Evolutionary conservation across 2,329 filamentous ascomycete species (phyloP).

Genomic region (Ophiosphaerella narmari): DNA sequence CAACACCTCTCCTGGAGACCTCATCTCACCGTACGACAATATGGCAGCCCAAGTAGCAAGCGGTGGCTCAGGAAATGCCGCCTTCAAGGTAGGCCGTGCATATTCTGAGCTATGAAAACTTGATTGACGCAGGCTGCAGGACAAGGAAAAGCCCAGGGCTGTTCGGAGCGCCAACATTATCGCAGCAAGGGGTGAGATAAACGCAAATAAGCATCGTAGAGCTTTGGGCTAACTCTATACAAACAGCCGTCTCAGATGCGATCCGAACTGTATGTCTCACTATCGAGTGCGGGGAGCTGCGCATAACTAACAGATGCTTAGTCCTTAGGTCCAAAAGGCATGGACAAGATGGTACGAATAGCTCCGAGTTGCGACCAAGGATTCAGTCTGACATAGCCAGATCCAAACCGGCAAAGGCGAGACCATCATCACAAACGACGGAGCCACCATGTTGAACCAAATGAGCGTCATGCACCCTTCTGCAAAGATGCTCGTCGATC

Average conservation of each 20-base stretch:
- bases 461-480: slow-evolving; percentile 99
- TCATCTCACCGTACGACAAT: slow-evolving; percentile 14
- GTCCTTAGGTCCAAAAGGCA: slow-evolving; percentile 92
- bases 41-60: slow-evolving; percentile 43
- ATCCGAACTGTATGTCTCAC: slow-evolving; percentile 73
- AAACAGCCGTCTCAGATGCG: slow-evolving; percentile 88
- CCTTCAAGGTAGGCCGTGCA: slow-evolving; percentile 63
- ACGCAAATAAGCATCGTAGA: slow-evolving; percentile 19
- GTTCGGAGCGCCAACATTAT: slow-evolving; percentile 97
- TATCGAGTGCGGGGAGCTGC: slow-evolving; percentile 22
- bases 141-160: slow-evolving; percentile 98
- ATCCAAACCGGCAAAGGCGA: slow-evolving; percentile 96
- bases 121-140: slow-evolving; percentile 54
- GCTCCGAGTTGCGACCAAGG: not conserved
- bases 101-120: slow-evolving; percentile 28
- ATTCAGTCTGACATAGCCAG: slow-evolving; percentile 41
- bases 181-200: slow-evolving; percentile 79
- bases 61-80: slow-evolving; percentile 60
- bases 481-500: slow-evolving; percentile 97
- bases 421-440: slow-evolving; percentile 99
- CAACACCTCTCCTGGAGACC: slow-evolving; percentile 24
- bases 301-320: slow-evolving; percentile 40
- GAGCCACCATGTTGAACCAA: slow-evolving; percentile 98
- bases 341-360: slow-evolving; percentile 85
- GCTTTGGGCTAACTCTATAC: slow-evolving; percentile 24